Conservation (phyloP, 2,329 filamentous ascomycete species). For the Ophiostoma piceae region DNA sequence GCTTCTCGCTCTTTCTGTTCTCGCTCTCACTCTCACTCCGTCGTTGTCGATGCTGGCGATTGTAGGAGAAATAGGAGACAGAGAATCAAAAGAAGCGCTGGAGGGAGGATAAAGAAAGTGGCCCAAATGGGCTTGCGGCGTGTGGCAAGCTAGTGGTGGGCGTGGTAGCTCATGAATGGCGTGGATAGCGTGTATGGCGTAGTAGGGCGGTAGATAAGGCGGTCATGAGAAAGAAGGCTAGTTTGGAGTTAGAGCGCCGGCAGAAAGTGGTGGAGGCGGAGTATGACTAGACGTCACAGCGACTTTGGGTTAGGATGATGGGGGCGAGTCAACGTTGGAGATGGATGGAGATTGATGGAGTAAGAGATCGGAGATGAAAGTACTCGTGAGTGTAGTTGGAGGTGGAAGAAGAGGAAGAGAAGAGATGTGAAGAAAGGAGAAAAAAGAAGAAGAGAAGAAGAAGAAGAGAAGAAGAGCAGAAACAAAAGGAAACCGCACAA, state of each 20-base stretch:
- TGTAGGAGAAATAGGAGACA: not conserved
- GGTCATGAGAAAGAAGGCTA: conserved; percentile 25
- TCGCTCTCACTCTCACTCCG: not conserved
- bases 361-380: not conserved
- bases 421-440: not conserved
- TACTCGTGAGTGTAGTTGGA: not conserved
- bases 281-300: not conserved
- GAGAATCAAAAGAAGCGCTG: conserved; percentile 3
- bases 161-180: conserved; percentile 23
- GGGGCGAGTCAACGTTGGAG: conserved; percentile 5
- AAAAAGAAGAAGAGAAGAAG: not conserved
- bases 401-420: not conserved
- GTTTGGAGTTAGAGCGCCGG: not conserved
- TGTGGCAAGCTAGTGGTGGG: conserved; percentile 22
- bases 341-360: not conserved
- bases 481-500: not conserved
- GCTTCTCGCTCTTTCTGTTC: not conserved
- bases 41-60: not conserved
- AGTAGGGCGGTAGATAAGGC: conserved; percentile 23
- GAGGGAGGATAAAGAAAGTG: conserved; percentile 15
- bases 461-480: not conserved
- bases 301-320: not conserved
- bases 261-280: conserved; percentile 14
- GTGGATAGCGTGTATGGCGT: conserved; percentile 15
- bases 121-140: conserved; percentile 25